Evolutionary conservation across 192 early-diverging fungal species (phyloP), one percentile per base, ranked within the genome.

Genomic region (Diversispora epigaea): DNA sequence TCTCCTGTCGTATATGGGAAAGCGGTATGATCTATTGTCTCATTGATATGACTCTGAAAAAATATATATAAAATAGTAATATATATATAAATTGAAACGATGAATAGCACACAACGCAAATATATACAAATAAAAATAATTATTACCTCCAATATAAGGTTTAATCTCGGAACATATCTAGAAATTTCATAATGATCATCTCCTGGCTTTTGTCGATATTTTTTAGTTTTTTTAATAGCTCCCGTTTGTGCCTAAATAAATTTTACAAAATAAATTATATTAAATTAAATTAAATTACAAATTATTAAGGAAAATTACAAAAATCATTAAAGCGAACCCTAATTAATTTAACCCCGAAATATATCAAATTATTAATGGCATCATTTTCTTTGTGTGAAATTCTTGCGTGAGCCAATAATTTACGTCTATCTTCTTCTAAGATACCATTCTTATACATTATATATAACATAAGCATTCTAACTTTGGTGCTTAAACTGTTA

Each of bases 371-470:
- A 25, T 87, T 90, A 64, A 96, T 90, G 0, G 91, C 93, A 22
- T 94, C 93, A 8, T 88, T 89, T 50, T 93, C 90, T 52, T 91
- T 86, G n/a, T 87, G 80, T 5, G 84, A 83, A 5, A 96, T 78
- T 67, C 91, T 88, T 39, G 93, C 91, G 72, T 87, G 86, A 9
- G 85, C 85, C 47, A 94, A 76, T 44, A 96, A 75, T 43, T 86
- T 81, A 11, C 90, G 86, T 4, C 90, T 78, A 61, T 95, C 92
- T 44, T 88, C 86, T 56, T 91, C 89, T 41, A 88, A 80, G 11
- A 96, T 86, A 45, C 90, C 93, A n/a, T 89, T 88, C 71, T 91
- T 87, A 10, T 90, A 87, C 46, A 93, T 91, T 17, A 93, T 91
- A 79, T 93, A 96, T 7, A 95, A 75, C 83, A 94, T 90, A 21